A percentile compares a stretch with the other conserved stretches of the same genome.
Conservation (phyloP, 768 basidiomycete genomes). For the Coprinopsis sp. region DNA sequence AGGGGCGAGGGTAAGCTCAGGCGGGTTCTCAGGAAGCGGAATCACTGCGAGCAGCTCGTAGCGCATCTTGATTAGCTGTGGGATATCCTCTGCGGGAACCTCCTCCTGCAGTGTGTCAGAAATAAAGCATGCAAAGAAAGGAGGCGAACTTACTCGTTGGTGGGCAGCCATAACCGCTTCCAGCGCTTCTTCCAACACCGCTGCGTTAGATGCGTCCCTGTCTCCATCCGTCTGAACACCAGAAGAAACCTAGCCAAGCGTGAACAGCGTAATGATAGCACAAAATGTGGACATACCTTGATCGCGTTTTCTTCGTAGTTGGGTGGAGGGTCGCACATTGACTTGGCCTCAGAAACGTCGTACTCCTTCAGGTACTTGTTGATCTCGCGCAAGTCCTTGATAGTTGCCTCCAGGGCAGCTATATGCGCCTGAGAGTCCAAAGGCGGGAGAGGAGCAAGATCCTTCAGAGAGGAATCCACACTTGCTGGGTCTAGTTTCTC, state of each 20-base stretch:
- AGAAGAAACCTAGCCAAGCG: conserved; percentile 7
- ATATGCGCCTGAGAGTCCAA: conserved; percentile 33
- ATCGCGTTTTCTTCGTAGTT: conserved; percentile 30
- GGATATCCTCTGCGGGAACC: neutral
- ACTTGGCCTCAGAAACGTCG: conserved; percentile 16
- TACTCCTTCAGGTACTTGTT: conserved; percentile 28
- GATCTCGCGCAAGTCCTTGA: conserved; percentile 35
- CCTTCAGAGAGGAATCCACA: neutral
- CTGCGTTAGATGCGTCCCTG: neutral
- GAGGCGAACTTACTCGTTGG: neutral
- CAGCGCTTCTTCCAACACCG: neutral
- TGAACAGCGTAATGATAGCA: neutral
- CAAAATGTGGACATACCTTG: conserved; percentile 21
- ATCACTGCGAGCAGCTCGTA: conserved; percentile 53
- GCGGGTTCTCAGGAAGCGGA: conserved; percentile 59
- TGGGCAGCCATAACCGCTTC: neutral
- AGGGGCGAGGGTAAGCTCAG: conserved; percentile 63
- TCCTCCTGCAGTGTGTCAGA: neutral
- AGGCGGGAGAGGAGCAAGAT: neutral
- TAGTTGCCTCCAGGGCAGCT: conserved; percentile 29
- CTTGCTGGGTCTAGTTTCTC: conserved; percentile 2
- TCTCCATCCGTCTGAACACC: conserved; percentile 15
- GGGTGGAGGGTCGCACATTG: conserved; percentile 31
- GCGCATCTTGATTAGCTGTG: conserved; percentile 48
- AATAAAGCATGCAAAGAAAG: neutral